Percentiles rank a stretch among this genome's conserved stretches.
These are phyloP conservation scores for Platanthera guangdongensis DNA, from an alignment of 106 monocot species.

Conservation along the genomic window DNA sequence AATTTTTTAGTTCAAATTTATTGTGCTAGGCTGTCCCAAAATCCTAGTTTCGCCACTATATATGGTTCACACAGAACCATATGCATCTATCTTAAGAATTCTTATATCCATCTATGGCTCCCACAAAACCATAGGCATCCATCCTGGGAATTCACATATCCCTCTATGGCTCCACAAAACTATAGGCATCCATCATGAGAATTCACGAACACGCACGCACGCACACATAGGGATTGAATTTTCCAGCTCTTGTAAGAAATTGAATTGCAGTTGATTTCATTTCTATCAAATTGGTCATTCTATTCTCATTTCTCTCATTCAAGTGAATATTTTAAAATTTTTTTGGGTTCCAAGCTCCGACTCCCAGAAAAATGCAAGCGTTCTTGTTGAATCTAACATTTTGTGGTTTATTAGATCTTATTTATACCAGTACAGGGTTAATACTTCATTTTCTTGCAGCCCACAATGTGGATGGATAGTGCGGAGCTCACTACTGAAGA, in stretches of 20 bases:
- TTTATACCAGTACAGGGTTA: not conserved
- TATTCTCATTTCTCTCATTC: not conserved
- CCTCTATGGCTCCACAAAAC: no score
- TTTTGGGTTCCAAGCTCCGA: not conserved
- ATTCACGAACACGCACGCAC: no score
- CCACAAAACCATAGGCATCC: no score
- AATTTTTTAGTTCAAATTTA: no score
- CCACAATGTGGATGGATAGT: not conserved
- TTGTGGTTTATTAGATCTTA: not conserved
- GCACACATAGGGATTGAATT: not conserved
- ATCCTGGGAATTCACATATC: no score
- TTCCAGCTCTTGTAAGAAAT: not conserved
- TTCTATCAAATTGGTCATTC: not conserved
- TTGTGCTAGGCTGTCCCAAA: no score
- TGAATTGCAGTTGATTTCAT: not conserved
- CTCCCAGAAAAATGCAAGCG: not conserved
- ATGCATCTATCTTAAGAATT: no score
- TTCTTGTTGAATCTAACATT: not conserved
- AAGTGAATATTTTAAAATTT: not conserved
- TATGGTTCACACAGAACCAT: no score
- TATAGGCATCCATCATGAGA: no score
- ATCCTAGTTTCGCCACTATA: no score
- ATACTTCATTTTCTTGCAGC: conserved; percentile 1
- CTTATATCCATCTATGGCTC: no score
- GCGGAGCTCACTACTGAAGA: conserved; percentile 7